Conservation (phyloP, 805 yeast genomes). For the Kluyveromyces nonfermentans region DNA sequence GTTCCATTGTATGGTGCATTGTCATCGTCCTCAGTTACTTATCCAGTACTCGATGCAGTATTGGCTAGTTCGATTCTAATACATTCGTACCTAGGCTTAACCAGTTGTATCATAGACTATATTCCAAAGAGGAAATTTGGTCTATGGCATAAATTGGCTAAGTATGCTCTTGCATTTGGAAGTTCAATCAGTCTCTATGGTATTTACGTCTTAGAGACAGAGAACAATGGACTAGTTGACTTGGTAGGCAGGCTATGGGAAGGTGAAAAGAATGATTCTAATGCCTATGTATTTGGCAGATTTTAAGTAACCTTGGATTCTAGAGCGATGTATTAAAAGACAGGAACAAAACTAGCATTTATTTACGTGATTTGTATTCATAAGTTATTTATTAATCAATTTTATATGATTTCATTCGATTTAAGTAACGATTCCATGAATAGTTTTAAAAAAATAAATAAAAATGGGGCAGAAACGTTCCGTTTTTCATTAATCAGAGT, state of each 20-base stretch:
- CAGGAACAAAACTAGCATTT: not conserved
- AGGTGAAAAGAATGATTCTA: slow-evolving; percentile 19
- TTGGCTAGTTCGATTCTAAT: slow-evolving; percentile 46
- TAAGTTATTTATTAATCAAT: too few species aligned
- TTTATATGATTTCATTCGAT: too few species aligned
- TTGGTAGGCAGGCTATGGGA: slow-evolving; percentile 33
- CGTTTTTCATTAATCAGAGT: too few species aligned
- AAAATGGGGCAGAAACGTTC: too few species aligned
- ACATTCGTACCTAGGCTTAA: slow-evolving; percentile 66
- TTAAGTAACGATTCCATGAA: too few species aligned
- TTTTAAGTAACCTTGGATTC: not conserved
- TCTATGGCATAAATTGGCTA: slow-evolving; percentile 48
- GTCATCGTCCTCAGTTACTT: slow-evolving; percentile 30
- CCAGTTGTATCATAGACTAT: slow-evolving; percentile 69
- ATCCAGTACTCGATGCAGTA: slow-evolving; percentile 47
- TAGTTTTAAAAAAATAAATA: too few species aligned
- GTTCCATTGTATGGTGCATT: slow-evolving; percentile 41
- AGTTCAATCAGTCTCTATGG: slow-evolving; percentile 62
- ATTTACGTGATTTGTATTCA: not conserved
- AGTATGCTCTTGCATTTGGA: slow-evolving; percentile 53
- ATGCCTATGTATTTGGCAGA: slow-evolving; percentile 21
- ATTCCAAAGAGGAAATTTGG: slow-evolving; percentile 71
- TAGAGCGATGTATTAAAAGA: too few species aligned
- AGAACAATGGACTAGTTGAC: slow-evolving; percentile 53
- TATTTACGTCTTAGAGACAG: slow-evolving; percentile 55